Conservation (phyloP, 2,329 filamentous ascomycete species). For the Aphanocladium album region DNA sequence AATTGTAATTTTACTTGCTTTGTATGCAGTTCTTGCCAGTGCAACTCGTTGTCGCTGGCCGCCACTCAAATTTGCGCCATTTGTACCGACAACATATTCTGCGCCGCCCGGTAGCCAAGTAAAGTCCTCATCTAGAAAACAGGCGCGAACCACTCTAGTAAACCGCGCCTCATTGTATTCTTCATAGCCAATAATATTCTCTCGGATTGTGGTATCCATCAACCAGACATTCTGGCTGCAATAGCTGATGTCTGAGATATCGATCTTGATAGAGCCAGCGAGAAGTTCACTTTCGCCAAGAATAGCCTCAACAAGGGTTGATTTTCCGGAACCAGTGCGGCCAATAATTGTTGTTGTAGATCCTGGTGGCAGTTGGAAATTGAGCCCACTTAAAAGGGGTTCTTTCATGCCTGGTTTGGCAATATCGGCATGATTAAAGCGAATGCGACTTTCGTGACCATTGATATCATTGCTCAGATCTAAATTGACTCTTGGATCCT, state of each 20-base stretch:
- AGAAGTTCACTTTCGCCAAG: background rate
- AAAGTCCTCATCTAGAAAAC: background rate
- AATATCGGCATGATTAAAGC: background rate
- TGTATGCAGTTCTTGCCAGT: background rate
- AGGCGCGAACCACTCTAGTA: background rate
- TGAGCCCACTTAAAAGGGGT: background rate
- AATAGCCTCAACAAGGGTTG: background rate
- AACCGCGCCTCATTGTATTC: background rate
- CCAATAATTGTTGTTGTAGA: background rate
- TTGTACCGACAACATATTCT: background rate
- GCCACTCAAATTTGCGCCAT: slow-evolving; percentile 22
- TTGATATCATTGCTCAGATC: background rate
- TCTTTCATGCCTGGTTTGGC: background rate
- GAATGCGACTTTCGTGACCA: background rate
- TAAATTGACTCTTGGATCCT: background rate
- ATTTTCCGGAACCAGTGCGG: background rate
- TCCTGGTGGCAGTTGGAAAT: background rate
- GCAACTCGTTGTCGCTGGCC: slow-evolving; percentile 31
- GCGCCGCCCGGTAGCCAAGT: background rate
- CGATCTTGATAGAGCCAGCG: background rate
- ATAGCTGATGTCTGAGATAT: background rate
- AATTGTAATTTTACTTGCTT: background rate
- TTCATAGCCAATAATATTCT: background rate
- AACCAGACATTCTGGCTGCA: background rate
- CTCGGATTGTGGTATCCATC: background rate